A percentile compares a stretch with the other conserved stretches of the same genome.
Evolutionary conservation across 2,329 filamentous ascomycete species (phyloP).

Genomic region (Fusarium anguioides): DNA sequence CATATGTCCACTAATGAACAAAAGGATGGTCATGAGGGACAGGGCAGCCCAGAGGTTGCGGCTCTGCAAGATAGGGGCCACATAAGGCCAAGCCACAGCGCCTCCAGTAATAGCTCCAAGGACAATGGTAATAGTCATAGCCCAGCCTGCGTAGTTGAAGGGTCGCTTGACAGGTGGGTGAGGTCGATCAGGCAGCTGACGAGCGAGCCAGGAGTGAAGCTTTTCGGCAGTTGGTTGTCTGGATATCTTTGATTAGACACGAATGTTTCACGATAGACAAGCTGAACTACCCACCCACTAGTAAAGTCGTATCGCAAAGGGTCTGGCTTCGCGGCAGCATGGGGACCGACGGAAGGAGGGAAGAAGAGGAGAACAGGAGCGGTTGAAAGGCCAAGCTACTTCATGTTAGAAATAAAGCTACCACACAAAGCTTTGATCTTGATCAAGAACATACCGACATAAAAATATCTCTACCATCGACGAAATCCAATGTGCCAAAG

Average conservation of each 20-base stretch:
- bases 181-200: slow-evolving; percentile 80
- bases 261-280: too few species aligned
- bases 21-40: slow-evolving; percentile 86
- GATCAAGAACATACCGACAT: slow-evolving; percentile 74
- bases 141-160: slow-evolving; percentile 85
- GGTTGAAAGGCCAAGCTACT: slow-evolving; percentile 89
- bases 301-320: slow-evolving; percentile 88
- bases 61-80: slow-evolving; percentile 85
- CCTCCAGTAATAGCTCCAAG: slow-evolving; percentile 76
- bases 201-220: slow-evolving; percentile 80
- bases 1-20: slow-evolving; percentile 98
- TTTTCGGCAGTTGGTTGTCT: slow-evolving; percentile 81
- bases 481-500: slow-evolving; percentile 89
- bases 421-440: neutral
- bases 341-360: slow-evolving; percentile 83
- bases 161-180: slow-evolving; percentile 84
- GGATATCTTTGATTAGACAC: neutral
- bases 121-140: slow-evolving; percentile 73
- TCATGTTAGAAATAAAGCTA: slow-evolving; percentile 13
- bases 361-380: slow-evolving; percentile 91
- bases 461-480: slow-evolving; percentile 84
- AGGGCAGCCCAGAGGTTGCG: slow-evolving; percentile 94
- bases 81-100: slow-evolving; percentile 79
- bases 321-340: slow-evolving; percentile 75
- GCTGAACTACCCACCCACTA: slow-evolving; percentile 69